These are phyloP conservation scores for Sapria himalayana DNA, from an alignment of 345 rosid species.

Conservation along the genomic window DNA sequence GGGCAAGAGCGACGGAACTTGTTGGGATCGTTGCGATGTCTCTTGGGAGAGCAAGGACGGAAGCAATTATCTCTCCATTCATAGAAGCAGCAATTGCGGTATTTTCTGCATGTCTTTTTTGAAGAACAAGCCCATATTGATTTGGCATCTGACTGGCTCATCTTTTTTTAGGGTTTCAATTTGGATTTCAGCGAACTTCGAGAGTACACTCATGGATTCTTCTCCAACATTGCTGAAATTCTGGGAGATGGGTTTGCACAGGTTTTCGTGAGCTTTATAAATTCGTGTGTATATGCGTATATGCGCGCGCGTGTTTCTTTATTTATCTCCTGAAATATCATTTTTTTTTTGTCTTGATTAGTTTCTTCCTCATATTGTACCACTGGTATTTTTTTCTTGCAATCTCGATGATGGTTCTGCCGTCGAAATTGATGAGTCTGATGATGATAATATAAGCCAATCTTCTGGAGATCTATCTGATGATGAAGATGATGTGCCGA, in stretches of 20 bases:
- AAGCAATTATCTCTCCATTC: constrained; percentile 61
- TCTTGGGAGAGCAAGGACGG: constrained; percentile 70
- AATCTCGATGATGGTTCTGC: constrained; percentile 99
- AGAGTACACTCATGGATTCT: constrained; percentile 95
- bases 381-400: constrained; percentile 76
- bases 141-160: too few relatives aligned
- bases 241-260: constrained; percentile 65
- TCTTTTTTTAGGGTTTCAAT: constrained; percentile 52
- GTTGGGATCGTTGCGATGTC: constrained; percentile 99
- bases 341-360: constrained; percentile 18
- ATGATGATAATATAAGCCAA: constrained; percentile 63
- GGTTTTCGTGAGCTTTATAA: constrained; percentile 23
- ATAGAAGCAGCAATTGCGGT: constrained; percentile 93
- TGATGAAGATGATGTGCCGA: constrained; percentile 96
- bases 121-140: too few relatives aligned
- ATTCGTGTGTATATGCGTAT: too few relatives aligned
- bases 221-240: constrained; percentile 92
- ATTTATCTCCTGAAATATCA: background rate
- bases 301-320: constrained; percentile 6
- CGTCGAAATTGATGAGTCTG: constrained; percentile 74
- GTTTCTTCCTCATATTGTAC: constrained; percentile 88
- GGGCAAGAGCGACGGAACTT: constrained; percentile 97
- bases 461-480: constrained; percentile 94
- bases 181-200: constrained; percentile 91
- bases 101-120: too few relatives aligned